Evolutionary conservation across 1,284 basidiomycete species (phyloP).

Genomic region (Ganoderma sinense): DNA sequence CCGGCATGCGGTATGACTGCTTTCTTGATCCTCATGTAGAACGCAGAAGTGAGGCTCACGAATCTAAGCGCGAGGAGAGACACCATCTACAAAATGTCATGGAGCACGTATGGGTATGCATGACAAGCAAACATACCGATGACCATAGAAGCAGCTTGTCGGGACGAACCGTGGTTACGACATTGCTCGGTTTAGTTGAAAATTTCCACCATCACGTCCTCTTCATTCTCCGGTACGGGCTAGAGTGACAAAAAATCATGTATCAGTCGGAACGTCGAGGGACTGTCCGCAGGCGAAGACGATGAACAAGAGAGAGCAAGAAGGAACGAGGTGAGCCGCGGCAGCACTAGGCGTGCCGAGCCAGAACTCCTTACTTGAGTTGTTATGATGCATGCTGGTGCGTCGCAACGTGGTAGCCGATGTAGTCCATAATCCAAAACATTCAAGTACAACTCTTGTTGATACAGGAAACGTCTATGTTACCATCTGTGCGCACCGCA

Average conservation of each 20-base stretch:
- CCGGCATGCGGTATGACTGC: constrained; percentile 80
- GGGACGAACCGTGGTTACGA: constrained; percentile 97
- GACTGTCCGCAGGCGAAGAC: no score
- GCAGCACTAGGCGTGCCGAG: no score
- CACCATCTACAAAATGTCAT: constrained; percentile 73
- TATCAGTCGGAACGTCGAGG: background rate
- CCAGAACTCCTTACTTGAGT: no score
- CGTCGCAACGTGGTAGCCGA: no score
- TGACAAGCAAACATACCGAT: constrained; percentile 69
- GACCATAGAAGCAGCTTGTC: constrained; percentile 97
- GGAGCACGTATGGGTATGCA: background rate
- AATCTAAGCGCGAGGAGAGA: constrained; percentile 98
- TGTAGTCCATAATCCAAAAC: no score
- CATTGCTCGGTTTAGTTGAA: constrained; percentile 97
- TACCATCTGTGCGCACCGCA: no score
- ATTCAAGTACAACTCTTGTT: no score
- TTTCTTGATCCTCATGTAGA: constrained; percentile 93
- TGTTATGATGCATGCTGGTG: no score
- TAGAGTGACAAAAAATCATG: constrained; percentile 36
- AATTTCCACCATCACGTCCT: constrained; percentile 99
- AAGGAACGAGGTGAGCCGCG: no score
- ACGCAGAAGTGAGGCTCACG: constrained; percentile 99
- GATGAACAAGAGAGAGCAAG: no score
- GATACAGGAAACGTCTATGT: no score
- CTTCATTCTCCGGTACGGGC: constrained; percentile 96